Base-by-base conservation (phyloP, 164 flowering plant genomes). In the Saururus chinensis region DNA sequence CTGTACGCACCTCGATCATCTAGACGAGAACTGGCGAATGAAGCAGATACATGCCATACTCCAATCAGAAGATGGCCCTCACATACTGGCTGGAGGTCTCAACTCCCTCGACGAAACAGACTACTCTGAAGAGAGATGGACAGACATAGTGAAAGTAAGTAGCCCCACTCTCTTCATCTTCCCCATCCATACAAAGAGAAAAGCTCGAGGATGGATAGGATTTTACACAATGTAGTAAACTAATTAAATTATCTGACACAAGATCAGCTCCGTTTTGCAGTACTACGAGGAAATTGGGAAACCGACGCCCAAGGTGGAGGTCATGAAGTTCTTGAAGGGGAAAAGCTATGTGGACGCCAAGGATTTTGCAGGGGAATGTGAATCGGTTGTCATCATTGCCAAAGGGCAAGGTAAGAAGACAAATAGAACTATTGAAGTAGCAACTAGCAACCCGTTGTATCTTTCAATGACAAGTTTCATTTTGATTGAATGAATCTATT, bases 11-110 rank as follows among this genome's bases (percentile, higher is more conserved):
- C 89, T 93, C 37, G 99, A 93, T 68, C 95, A 93, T 72, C 77
- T 93, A 0, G 92, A 90, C 54, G 99, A 93, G 73, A 83, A 74
- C 45, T 93, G 99, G 99, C 66, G 99, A 65, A 88, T 93, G 97
- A 93, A 90, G 68, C 99, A 93, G 73, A 82, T 93, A 20, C 76
- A 79, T 56, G 82, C 99, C 10, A 88, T 87, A 40, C 82, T 93
- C 37, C 74, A 80, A 67, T 79, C 91, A 4, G 70, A 62, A 17
- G 79, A 83, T 16, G 77, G 60, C 9, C 91, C 97, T 0, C 95
- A 93, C 66, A 84, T 93, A 56, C 72, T 93, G 53, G 91, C 88
- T 0, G 99, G 99, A 63, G 97, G 92, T 16, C 86, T 93, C 7
- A 93, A 90, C 69, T 85, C 99, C 16, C 81, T 90, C 1, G 92